Percentiles rank a stretch among this genome's conserved stretches.
phyloP scores from a whole-genome alignment of 1,284 basidiomycete genomes.

The Chondrostereum purpureum region DNA sequence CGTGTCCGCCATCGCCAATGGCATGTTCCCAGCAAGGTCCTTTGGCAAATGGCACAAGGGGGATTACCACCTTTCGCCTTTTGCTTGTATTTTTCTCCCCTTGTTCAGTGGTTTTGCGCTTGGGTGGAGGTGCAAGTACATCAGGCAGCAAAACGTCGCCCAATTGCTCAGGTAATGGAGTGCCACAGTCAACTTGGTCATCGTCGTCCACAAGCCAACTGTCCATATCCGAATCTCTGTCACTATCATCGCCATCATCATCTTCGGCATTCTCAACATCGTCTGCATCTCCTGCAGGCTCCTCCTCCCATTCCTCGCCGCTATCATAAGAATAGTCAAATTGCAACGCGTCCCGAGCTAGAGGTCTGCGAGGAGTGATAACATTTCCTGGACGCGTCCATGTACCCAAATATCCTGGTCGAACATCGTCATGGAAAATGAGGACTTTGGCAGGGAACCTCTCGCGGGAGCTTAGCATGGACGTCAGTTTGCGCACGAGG shows the following conservation, averaged over 20 bases:
- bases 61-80: conserved; percentile 68
- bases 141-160: conserved; percentile 28
- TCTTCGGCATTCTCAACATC: conserved; percentile 66
- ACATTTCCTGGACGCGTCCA: conserved; percentile 71
- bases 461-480: conserved; percentile 49
- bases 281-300: conserved; percentile 64
- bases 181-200: conserved; percentile 40
- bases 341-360: conserved; percentile 59
- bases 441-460: conserved; percentile 67
- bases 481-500: conserved; percentile 49
- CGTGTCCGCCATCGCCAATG: conserved; percentile 55
- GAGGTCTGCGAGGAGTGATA: conserved; percentile 71
- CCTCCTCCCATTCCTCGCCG: conserved; percentile 83
- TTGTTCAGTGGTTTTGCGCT: conserved; percentile 45
- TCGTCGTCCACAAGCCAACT: conserved; percentile 78
- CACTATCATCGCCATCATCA: conserved; percentile 55
- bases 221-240: conserved; percentile 64
- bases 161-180: conserved; percentile 33
- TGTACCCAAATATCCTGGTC: conserved; percentile 83
- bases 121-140: conserved; percentile 28
- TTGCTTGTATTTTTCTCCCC: conserved; percentile 43
- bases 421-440: conserved; percentile 68
- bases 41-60: conserved; percentile 69
- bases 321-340: conserved; percentile 83
- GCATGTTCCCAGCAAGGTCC: conserved; percentile 70